phyloP scores from a whole-genome alignment of 2,329 filamentous ascomycete genomes.

The Colletotrichum coccodes region DNA sequence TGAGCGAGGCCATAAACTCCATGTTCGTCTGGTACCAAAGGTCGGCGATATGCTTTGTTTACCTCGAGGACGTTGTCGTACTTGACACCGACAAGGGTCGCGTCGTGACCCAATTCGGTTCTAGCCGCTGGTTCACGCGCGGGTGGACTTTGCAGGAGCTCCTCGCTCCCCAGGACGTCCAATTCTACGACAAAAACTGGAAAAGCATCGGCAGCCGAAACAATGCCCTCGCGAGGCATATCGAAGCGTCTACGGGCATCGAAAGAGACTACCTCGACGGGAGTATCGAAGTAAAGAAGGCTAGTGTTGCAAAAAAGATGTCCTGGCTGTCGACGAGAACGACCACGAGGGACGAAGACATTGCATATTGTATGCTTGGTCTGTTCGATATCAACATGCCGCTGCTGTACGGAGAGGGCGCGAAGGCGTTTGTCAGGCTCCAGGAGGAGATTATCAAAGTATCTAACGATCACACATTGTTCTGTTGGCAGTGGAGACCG shows the following conservation, averaged over 20 bases:
- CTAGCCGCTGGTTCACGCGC: conserved; percentile 42
- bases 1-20: conserved; percentile 36
- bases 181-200: conserved; percentile 13
- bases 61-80: conserved; percentile 42
- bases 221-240: conserved; percentile 2
- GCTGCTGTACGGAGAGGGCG: conserved; percentile 40
- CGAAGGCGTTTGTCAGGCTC: conserved; percentile 35
- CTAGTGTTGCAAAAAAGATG: conserved; percentile 40
- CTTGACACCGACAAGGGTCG: too few relatives aligned
- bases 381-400: conserved; percentile 42
- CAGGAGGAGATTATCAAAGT: conserved; percentile 23
- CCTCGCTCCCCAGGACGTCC: not conserved
- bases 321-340: conserved; percentile 37
- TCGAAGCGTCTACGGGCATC: conserved; percentile 26
- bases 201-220: conserved; percentile 1
- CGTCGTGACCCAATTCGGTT: too few relatives aligned
- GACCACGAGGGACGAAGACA: conserved; percentile 38
- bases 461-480: conserved; percentile 22
- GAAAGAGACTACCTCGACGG: too few relatives aligned
- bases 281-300: too few relatives aligned
- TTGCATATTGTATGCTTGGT: conserved; percentile 41
- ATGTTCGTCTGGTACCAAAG: conserved; percentile 36
- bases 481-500: too few relatives aligned
- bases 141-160: conserved; percentile 20
- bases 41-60: conserved; percentile 36